Evolutionary conservation across 2,329 filamentous ascomycete genomes (phyloP).

Genomic region (Trichoderma brevicompactum): DNA sequence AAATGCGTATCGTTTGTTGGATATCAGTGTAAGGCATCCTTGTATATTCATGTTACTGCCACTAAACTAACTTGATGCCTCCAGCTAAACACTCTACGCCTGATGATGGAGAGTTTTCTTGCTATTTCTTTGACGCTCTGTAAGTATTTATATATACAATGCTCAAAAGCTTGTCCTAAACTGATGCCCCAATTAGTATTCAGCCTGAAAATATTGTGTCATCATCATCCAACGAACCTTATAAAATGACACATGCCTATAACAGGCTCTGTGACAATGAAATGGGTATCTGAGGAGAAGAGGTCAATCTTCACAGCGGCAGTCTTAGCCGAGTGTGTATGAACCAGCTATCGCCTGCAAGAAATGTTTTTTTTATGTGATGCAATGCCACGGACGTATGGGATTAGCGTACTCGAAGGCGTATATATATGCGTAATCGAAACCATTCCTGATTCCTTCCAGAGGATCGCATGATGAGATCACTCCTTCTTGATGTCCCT

Average conservation of each 20-base stretch:
- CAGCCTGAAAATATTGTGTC: conserved; percentile 14
- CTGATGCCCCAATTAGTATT: conserved; percentile 24
- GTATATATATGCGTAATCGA: neutral
- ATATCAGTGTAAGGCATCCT: conserved; percentile 23
- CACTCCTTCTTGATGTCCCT: conserved; percentile 31
- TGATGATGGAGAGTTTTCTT: conserved; percentile 14
- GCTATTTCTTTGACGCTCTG: conserved; percentile 30
- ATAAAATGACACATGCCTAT: conserved; percentile 29
- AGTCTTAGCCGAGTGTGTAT: neutral
- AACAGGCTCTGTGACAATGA: conserved; percentile 28
- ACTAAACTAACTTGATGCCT: neutral
- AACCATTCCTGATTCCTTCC: neutral
- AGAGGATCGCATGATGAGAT: neutral
- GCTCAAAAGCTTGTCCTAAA: neutral
- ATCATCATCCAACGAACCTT: neutral
- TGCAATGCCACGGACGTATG: neutral
- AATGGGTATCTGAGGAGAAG: neutral
- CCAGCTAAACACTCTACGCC: conserved; percentile 17
- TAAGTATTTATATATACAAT: conserved; percentile 10
- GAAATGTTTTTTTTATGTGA: neutral
- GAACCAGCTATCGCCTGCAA: neutral
- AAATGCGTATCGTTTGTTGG: conserved; percentile 30
- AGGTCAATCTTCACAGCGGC: too few relatives aligned
- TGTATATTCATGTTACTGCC: too few relatives aligned
- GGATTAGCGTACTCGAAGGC: neutral